phyloP scores from a whole-genome alignment of 768 basidiomycete genomes.

The Neoboletus magnificus region DNA sequence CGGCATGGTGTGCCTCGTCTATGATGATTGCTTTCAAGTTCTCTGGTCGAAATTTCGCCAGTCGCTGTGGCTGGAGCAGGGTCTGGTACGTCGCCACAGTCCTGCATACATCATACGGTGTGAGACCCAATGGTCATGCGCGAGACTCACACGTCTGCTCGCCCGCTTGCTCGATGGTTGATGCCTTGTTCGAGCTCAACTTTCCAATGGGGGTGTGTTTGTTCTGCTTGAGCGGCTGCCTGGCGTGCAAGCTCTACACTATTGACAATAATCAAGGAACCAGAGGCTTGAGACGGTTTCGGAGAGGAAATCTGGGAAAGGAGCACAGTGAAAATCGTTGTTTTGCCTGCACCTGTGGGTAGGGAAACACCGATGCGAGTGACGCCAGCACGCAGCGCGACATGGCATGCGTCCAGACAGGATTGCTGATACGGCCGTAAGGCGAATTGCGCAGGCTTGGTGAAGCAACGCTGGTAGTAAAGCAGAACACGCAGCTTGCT shows the following conservation, averaged over 20 bases:
- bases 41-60: slow-evolving; percentile 72
- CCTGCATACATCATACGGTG: slow-evolving; percentile 34
- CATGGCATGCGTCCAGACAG: slow-evolving; percentile 73
- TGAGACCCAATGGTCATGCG: background rate
- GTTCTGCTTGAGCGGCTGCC: slow-evolving; percentile 67
- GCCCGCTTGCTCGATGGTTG: slow-evolving; percentile 70
- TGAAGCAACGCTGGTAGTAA: slow-evolving; percentile 4
- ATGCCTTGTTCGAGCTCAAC: slow-evolving; percentile 92
- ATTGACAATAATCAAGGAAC: slow-evolving; percentile 82
- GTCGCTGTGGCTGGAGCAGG: slow-evolving; percentile 55
- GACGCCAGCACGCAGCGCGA: slow-evolving; percentile 63
- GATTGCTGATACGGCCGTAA: slow-evolving; percentile 88
- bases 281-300: slow-evolving; percentile 41
- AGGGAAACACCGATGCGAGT: slow-evolving; percentile 80
- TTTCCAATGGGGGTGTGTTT: slow-evolving; percentile 64
- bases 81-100: slow-evolving; percentile 92
- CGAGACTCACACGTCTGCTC: slow-evolving; percentile 70
- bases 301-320: slow-evolving; percentile 60
- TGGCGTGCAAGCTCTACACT: slow-evolving; percentile 88
- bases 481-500: too few species aligned
- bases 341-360: slow-evolving; percentile 87
- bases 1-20: slow-evolving; percentile 96
- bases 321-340: slow-evolving; percentile 85
- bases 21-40: slow-evolving; percentile 74
- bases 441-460: slow-evolving; percentile 14